These are phyloP conservation scores for Zymoseptoria passerinii DNA, from an alignment of 2,329 filamentous ascomycete genomes.

Conservation along the genomic window DNA sequence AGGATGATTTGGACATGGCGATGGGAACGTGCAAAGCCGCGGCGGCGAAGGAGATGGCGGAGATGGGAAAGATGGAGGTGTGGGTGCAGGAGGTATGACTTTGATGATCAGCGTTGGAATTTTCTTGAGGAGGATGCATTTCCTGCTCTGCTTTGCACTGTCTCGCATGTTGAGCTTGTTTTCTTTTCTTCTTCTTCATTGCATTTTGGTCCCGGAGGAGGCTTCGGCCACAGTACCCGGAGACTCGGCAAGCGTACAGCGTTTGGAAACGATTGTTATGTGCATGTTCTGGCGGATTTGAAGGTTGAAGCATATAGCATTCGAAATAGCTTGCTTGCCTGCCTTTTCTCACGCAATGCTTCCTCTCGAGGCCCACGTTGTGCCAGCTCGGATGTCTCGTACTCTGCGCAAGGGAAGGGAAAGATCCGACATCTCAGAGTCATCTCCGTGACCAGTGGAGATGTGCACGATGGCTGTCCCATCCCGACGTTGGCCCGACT, in stretches of 20 bases:
- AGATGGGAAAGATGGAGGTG: conserved; percentile 93
- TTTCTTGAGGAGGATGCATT: background rate
- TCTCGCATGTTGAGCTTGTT: background rate
- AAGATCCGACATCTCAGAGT: too few species aligned
- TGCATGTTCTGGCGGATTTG: background rate
- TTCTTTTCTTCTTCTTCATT: background rate
- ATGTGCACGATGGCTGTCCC: too few species aligned
- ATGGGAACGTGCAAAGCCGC: conserved; percentile 53
- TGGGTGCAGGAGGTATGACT: conserved; percentile 24
- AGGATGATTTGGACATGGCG: conserved; percentile 90
- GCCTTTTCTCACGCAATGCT: background rate
- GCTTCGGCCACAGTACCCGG: background rate
- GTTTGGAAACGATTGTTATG: background rate
- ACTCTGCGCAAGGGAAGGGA: too few species aligned
- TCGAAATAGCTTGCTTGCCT: background rate
- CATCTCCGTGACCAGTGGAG: too few species aligned
- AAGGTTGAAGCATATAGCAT: background rate
- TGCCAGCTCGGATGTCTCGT: too few species aligned
- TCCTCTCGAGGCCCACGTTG: too few species aligned
- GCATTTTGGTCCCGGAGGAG: background rate
- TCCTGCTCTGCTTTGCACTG: background rate
- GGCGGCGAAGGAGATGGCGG: conserved; percentile 64
- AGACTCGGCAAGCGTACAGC: background rate
- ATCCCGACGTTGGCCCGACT: too few species aligned
- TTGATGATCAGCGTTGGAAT: background rate